phyloP scores from a whole-genome alignment of 257 asterid genomes.

The Solanum clarkiae region DNA sequence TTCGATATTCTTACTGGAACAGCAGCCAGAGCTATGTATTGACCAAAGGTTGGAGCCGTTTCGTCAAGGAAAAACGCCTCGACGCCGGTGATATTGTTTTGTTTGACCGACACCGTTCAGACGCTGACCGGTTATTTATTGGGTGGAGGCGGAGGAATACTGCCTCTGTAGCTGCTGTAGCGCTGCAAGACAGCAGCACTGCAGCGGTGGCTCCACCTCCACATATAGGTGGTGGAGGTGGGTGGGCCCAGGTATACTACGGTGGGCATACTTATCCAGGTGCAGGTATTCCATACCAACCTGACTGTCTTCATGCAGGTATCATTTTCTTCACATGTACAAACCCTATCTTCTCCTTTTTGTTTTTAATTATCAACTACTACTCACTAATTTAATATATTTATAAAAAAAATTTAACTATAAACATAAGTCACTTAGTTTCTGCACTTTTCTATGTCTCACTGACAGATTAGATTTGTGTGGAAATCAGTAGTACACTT shows the following conservation, averaged over 20 bases:
- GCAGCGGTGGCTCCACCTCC: background rate
- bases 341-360: conserved; percentile 6
- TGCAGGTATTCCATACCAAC: conserved; percentile 31
- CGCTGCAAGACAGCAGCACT: background rate
- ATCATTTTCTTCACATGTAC: background rate
- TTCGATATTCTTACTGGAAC: conserved; percentile 87
- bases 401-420: background rate
- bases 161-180: background rate
- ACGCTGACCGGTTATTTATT: conserved; percentile 47
- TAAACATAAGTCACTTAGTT: background rate
- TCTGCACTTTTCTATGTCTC: background rate
- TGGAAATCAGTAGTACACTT: background rate
- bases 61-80: conserved; percentile 76
- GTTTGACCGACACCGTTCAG: conserved; percentile 53
- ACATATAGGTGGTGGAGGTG: background rate
- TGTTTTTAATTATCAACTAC: background rate
- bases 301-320: conserved; percentile 63
- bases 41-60: conserved; percentile 95
- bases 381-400: background rate
- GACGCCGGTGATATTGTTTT: conserved; percentile 77
- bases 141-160: conserved; percentile 62
- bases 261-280: conserved; percentile 34
- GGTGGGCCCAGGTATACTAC: conserved; percentile 26
- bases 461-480: background rate
- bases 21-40: conserved; percentile 93